Evolutionary conservation across 2,329 filamentous ascomycete species (phyloP), one percentile per base, ranked within the genome.

Genomic region (Aspergillus cejpii): DNA sequence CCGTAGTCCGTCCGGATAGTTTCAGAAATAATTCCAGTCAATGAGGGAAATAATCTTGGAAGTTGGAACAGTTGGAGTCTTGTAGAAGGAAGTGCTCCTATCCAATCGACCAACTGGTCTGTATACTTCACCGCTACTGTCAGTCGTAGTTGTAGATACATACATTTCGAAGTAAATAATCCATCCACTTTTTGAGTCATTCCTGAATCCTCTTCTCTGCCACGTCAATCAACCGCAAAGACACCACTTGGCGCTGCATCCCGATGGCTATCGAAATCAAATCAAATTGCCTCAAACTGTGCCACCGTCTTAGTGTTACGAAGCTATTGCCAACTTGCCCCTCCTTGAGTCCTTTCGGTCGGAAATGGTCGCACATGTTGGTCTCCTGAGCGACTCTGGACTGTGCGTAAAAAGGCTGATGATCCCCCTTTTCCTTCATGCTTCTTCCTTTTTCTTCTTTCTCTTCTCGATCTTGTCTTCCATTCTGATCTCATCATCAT

Each of bases 381-480:
- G 23, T 20, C 31, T 34, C 31, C 31, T 34, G 15, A 20, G 10
- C 4, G 8, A 24, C 17, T 15, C 31, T 20, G 31, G 17, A 19
- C 10, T 5, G 14, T 15, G 17, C 2, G 15, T 51, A 53, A 59
- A 60, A 59, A 60, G 41, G 42, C 45, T 44, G 49, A 44, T 47
- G 49, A 49, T 53, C 55, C 48, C 51, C 53, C 47, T 40, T 20
- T 34, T 26, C 20, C 21, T 24, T 24, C 23, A n/a, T n/a, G n/a
- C n/a, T n/a, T n/a, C n/a, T n/a, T n/a, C n/a, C n/a, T n/a, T n/a
- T n/a, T n/a, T n/a, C n/a, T n/a, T n/a, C 26, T 37, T 4, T 10
- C 14, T 15, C 6, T 15, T 31, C n/a, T 8, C 10, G 28, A 31
- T 31, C 28, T 31, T 31, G 10, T 21, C 6, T 36, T 42, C 5